phyloP scores from a whole-genome alignment of 1,139 yeast genomes.

The Taphrina flavorubra region DNA sequence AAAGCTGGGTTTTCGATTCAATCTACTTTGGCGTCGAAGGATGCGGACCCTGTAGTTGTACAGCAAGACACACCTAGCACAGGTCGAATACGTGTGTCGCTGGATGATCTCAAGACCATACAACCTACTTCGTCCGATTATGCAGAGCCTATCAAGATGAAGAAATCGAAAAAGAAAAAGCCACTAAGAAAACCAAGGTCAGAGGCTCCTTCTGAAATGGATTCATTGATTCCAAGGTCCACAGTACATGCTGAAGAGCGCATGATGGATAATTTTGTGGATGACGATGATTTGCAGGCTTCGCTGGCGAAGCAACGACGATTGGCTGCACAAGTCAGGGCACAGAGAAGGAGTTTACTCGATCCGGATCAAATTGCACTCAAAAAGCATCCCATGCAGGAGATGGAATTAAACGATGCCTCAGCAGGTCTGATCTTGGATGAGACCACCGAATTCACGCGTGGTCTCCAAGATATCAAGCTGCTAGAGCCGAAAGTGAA shows the following conservation, averaged over 20 bases:
- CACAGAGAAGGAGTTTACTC: constrained; percentile 49
- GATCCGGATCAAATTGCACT: constrained; percentile 53
- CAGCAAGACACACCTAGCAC: constrained; percentile 36
- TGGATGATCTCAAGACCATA: not conserved
- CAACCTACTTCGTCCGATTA: constrained; percentile 41
- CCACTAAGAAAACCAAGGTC: constrained; percentile 47
- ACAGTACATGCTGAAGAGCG: constrained; percentile 14
- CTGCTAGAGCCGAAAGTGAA: constrained; percentile 42
- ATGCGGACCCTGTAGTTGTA: constrained; percentile 7
- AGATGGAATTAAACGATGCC: constrained; percentile 27
- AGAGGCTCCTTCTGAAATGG: not conserved
- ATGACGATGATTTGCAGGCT: constrained; percentile 60
- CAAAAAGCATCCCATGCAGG: constrained; percentile 4
- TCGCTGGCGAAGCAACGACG: constrained; percentile 56
- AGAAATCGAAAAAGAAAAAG: constrained; percentile 54
- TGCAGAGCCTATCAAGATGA: constrained; percentile 56
- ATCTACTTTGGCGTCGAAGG: constrained; percentile 42
- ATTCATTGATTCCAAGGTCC: not conserved
- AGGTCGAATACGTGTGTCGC: constrained; percentile 13
- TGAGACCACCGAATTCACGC: constrained; percentile 65
- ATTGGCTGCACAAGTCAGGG: constrained; percentile 49
- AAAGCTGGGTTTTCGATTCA: constrained; percentile 48
- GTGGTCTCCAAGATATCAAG: constrained; percentile 45
- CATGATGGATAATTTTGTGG: constrained; percentile 50
- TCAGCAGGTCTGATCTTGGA: constrained; percentile 58